Percentiles rank a stretch among this genome's conserved stretches.
These are phyloP conservation scores for Tolypocladium cylindrosporum DNA, from an alignment of 2,329 filamentous ascomycete genomes.

Conservation along the genomic window DNA sequence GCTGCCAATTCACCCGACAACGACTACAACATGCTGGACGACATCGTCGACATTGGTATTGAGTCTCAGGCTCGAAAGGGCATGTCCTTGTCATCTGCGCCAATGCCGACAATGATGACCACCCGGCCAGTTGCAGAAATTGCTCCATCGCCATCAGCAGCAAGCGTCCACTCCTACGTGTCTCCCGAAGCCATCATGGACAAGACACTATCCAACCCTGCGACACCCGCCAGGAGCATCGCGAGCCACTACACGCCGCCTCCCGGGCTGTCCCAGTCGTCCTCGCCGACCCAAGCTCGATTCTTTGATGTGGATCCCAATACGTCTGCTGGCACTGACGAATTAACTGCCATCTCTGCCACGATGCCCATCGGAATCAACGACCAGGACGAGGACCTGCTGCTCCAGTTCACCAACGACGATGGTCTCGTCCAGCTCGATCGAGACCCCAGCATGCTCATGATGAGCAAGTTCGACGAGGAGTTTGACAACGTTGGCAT, in stretches of 20 bases:
- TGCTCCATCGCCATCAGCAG: conserved; percentile 28
- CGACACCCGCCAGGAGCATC: conserved; percentile 40
- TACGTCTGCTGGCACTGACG: conserved; percentile 19
- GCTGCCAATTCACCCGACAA: conserved; percentile 41
- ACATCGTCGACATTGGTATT: conserved; percentile 34
- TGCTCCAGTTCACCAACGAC: conserved; percentile 30
- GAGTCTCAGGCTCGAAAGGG: conserved; percentile 5
- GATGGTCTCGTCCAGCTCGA: conserved; percentile 33
- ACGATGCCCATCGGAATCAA: conserved; percentile 22
- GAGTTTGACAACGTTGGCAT: conserved; percentile 41
- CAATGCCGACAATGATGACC: conserved; percentile 24
- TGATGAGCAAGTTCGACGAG: conserved; percentile 45
- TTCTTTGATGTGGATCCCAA: conserved; percentile 38
- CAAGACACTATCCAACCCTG: conserved; percentile 23
- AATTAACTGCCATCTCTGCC: conserved; percentile 18
- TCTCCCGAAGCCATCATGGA: conserved; percentile 37
- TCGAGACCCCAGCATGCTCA: conserved; percentile 35
- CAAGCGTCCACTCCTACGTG: conserved; percentile 31
- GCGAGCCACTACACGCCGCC: conserved; percentile 46
- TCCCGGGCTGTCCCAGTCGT: conserved; percentile 50
- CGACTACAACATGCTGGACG: conserved; percentile 36
- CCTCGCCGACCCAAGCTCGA: conserved; percentile 41
- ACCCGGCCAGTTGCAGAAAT: conserved; percentile 22
- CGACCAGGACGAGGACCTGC: conserved; percentile 34
- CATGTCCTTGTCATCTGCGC: conserved; percentile 34